Base-by-base conservation (phyloP, 164 flowering plant genomes). In the Tetrastigma voinierianum region DNA sequence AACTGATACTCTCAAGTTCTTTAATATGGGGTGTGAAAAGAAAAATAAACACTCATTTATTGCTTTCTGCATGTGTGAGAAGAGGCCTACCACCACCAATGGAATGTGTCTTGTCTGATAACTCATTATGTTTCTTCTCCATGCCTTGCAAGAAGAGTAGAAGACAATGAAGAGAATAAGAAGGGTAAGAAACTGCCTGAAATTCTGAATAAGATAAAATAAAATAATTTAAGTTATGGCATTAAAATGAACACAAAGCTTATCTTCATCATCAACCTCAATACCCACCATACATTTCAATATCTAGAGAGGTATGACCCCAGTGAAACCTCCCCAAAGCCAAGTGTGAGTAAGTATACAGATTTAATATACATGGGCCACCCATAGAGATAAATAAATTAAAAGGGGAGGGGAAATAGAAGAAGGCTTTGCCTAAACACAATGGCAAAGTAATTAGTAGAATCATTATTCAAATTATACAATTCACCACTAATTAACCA, bases 211-310 rank as follows among this genome's bases (percentile, higher is more conserved):
- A 15, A 14, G 23, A 48, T 8, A 32, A 59, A 68, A 40, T 45
- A 20, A 47, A 49, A 24, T 47, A 24, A 48, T 64, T 13, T 47
- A 57, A 32, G 47, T 2, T 1, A 61, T 48, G 25, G 10, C 51
- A 53, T 68, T 24, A 20, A 62, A 62, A 52, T 59, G 52, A 61
- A 53, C 46, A 52, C 17, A 40, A 63, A 49, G 21, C 65, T 73
- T 62, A 54, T 66, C 64, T 73, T 66, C 51, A n/a, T 51, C 52
- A 58, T 57, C 62, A 68, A 40, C 17, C 48, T 23, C 17, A 43
- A 56, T 16, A 59, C 24, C 62, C 48, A 48, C 59, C 72, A 74
- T 23, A 68, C 59, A 53, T 40, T 57, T 53, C 62, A 18, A 15
- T 7, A 44, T 62, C 16, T n/a, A 46, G 57, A 59, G 70, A 65